phyloP scores from a whole-genome alignment of 345 rosid species.

The Balakata baccata region DNA sequence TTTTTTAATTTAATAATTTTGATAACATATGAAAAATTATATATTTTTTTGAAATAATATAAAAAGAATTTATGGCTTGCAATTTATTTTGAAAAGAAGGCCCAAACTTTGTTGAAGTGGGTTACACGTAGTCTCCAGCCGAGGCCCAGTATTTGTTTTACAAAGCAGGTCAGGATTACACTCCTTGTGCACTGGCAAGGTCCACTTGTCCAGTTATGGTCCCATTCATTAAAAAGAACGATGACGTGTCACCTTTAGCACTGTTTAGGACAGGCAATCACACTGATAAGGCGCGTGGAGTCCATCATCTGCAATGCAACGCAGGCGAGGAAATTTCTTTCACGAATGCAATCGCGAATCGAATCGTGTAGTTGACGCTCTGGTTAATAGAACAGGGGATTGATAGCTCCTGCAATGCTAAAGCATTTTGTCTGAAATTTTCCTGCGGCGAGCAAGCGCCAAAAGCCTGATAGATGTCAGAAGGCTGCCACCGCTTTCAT shows the following conservation, averaged over 20 bases:
- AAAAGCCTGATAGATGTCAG: constrained; percentile 32
- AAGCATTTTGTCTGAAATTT: background rate
- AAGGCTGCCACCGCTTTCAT: constrained; percentile 33
- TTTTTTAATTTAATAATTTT: no score
- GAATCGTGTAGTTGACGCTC: background rate
- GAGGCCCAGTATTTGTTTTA: no score
- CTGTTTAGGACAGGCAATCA: background rate
- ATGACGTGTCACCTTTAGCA: constrained; percentile 14
- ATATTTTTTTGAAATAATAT: no score
- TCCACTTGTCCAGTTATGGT: background rate
- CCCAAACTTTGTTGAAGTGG: no score
- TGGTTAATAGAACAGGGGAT: background rate
- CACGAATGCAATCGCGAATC: no score
- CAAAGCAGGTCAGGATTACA: no score
- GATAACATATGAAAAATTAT: no score
- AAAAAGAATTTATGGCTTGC: no score
- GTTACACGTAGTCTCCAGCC: no score
- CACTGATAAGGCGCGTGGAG: constrained; percentile 22
- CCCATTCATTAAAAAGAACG: background rate
- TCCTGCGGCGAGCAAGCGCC: constrained; percentile 8
- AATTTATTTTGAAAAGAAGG: no score
- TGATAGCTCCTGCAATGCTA: background rate
- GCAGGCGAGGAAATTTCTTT: no score
- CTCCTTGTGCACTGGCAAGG: no score
- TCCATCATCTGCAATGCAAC: background rate